Evolutionary conservation across 1,284 basidiomycete species (phyloP), one percentile per base, ranked within the genome.

Genomic region (Ustilago trichophora): DNA sequence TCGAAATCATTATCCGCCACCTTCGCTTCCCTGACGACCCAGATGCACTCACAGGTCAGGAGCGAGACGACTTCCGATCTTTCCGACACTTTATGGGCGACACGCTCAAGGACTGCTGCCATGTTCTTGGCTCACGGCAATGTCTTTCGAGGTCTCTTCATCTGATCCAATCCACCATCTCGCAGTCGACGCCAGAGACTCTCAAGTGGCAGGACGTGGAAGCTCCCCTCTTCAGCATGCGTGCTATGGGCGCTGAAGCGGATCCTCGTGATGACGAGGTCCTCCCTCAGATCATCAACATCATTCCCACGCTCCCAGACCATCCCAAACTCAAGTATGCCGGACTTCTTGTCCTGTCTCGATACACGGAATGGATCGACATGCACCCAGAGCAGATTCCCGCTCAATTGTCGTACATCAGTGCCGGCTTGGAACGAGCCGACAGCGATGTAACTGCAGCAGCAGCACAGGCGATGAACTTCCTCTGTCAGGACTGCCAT

Each of bases 11-110:
- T 75, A 93, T 98, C 78, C 84, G 86, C 27, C 96, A 98, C 81
- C 85, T 99, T 6, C 92, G 92, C 81, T 98, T 97, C 83, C 94
- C 96, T 4, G 80, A 87, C 9, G 75, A 82, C 41, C 91, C 93
- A 50, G 82, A 84, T 19, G 82, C 86, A 24, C 83, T 94, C 72
- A 86, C 87, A 4, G 88, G 89, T 3, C 91, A 95, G 82, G 95
- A 97, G 80, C 87, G 89, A 10, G 96, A 98, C 67, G 90, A 91
- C 77, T 98, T 98, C 85, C 87, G 96, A 21, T 87, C 88, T 6
- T 98, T 99, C 85, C 86, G 96, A 51, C 96, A 99, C 84, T 88
- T 93, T 66, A 98, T 99, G 91, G 96, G 96, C 47, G 95, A 98
- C 82, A 98, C 96, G 5, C 87, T 99, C 72, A 99, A 99, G 83